A percentile compares a stretch with the other conserved stretches of the same genome.
Evolutionary conservation across 768 basidiomycete genomes (phyloP).

Genomic region (Termitomyces eurrhizus): DNA sequence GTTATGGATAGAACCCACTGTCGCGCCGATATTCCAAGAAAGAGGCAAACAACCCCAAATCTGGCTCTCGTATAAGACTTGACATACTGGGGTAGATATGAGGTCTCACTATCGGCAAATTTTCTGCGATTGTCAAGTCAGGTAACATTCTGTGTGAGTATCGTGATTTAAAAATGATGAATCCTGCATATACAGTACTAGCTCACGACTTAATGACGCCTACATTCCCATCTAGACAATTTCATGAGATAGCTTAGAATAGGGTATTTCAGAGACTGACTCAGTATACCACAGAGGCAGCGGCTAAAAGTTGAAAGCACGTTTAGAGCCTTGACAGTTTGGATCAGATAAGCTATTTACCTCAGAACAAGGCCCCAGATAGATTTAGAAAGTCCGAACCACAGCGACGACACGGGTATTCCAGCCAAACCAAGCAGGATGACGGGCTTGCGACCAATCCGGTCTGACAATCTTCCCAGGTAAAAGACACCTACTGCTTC

Average conservation of each 20-base stretch:
- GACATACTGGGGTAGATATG: background rate
- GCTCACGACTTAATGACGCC: too few species aligned
- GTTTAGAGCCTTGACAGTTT: too few species aligned
- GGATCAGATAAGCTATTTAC: too few species aligned
- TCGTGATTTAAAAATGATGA: too few species aligned
- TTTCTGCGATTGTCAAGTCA: background rate
- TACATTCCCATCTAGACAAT: conserved; percentile 44
- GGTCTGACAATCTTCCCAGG: conserved; percentile 72
- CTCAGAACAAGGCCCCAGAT: too few species aligned
- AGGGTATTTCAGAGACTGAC: conserved; percentile 27
- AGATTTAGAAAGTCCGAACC: too few species aligned
- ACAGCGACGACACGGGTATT: conserved; percentile 62
- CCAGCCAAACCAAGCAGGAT: conserved; percentile 64
- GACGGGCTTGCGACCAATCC: conserved; percentile 72
- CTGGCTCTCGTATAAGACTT: background rate
- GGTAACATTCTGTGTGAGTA: too few species aligned
- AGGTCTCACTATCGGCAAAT: conserved; percentile 1
- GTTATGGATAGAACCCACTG: background rate
- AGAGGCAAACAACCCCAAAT: conserved; percentile 4
- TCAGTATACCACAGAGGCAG: conserved; percentile 28
- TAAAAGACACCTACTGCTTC: conserved; percentile 69
- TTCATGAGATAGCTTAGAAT: background rate
- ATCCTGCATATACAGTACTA: too few species aligned
- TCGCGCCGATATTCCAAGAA: background rate
- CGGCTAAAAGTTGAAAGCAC: too few species aligned